phyloP scores from a whole-genome alignment of 139 green algal species.

The Chlamydomonas incerta region DNA sequence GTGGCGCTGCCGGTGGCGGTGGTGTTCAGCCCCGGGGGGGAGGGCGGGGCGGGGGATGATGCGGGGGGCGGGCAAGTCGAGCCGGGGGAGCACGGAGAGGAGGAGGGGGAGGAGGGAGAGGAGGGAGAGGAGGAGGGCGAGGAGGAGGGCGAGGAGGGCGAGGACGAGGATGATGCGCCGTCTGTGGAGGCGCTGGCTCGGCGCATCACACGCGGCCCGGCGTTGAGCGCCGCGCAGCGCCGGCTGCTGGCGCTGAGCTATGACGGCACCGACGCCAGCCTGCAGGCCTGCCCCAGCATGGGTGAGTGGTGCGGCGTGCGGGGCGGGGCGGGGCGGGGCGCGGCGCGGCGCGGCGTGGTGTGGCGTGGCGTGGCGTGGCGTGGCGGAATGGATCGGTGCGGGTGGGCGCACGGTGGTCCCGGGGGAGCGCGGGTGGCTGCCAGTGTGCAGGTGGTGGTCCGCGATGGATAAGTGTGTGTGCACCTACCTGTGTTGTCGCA shows the following conservation, averaged over 20 bases:
- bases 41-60: neutral
- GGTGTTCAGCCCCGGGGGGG: neutral
- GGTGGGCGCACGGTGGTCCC: neutral
- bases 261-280: neutral
- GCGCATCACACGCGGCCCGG: neutral
- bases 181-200: neutral
- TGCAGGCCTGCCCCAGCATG: neutral
- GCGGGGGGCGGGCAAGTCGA: neutral
- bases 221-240: neutral
- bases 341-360: neutral
- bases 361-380: neutral
- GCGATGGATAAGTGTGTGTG: too few species aligned
- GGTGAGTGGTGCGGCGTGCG: neutral
- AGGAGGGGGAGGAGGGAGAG: neutral
- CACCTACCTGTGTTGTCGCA: too few species aligned
- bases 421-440: too few species aligned
- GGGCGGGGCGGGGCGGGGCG: neutral
- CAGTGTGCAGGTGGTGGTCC: too few species aligned
- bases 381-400: neutral
- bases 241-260: conserved; percentile 16
- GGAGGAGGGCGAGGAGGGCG: neutral
- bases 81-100: neutral
- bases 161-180: neutral
- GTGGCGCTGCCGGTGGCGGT: neutral
- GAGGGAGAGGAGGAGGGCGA: neutral